Base-by-base conservation (phyloP, 2,329 filamentous ascomycete species). In the Lachnum nothofagi region DNA sequence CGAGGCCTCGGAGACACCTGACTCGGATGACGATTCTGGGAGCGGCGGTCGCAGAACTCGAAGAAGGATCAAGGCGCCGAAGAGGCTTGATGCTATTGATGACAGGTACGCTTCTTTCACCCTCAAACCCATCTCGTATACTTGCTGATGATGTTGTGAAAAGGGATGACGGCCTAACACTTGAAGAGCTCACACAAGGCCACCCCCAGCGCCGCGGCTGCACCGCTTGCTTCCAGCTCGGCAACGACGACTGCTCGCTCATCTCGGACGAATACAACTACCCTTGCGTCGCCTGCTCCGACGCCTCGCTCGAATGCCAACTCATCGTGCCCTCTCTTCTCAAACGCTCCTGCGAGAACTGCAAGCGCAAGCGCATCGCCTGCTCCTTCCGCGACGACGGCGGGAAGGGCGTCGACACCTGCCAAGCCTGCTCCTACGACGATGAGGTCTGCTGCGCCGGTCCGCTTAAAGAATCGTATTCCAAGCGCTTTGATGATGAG, bases 161-260 rank as follows among this genome's bases (percentile, higher is more conserved):
- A 23, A 61, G 60, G 46, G 35, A 39, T 4, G 60, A 63, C 37
- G 60, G 56, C 3, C 41, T 60, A 2, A 58, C 47, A 1, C 40
- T 62, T 6, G 46, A 46, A 6, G 31, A 54, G 17, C 33, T 63
- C 5, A 56, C 49, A 3, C 19, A 43, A 9, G 56, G 52, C 3
- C 52, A 60, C 33, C 60, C 55, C 10, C 59, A 63, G 29, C 53
- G 48, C 10, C 46, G 53, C n/a, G 60, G 60, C 8, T 64, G 61
- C 42, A 63, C 57, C 46, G 31, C 52, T 9, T 64, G 61, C 44
- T 61, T 63, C 29, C 41, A 49, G 3, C 22, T 45, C 3, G 54
- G 55, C 14, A 49, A 58, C 23, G 56, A 64, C 23, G 47, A 52
- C 17, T 64, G 60, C 23, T 52, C 55, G 9, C 55, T 64, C 3